A percentile compares a stretch with the other conserved stretches of the same genome.
Conservation (phyloP, 805 yeast genomes). For the Candida caryicola region DNA sequence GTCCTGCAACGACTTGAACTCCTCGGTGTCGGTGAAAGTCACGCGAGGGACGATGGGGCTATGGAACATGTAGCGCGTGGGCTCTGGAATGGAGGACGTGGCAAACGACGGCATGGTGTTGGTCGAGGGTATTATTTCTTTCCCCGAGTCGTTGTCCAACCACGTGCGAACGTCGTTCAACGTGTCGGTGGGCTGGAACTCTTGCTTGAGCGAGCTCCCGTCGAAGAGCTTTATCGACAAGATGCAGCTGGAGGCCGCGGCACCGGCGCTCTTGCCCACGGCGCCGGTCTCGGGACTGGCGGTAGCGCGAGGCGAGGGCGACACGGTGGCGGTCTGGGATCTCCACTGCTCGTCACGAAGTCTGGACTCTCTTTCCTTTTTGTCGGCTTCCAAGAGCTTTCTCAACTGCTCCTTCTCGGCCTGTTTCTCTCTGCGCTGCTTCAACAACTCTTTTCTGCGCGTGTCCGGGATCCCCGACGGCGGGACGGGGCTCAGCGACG, state of each 20-base stretch:
- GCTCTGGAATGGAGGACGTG: conserved; percentile 54
- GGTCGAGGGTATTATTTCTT: conserved; percentile 24
- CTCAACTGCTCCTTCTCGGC: conserved; percentile 57
- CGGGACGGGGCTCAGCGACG: neutral
- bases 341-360: conserved; percentile 7
- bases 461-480: neutral
- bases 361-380: conserved; percentile 39
- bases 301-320: conserved; percentile 18
- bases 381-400: conserved; percentile 51
- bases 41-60: conserved; percentile 47
- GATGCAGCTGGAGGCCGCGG: conserved; percentile 27
- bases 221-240: conserved; percentile 65
- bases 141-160: conserved; percentile 48
- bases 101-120: conserved; percentile 54
- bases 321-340: conserved; percentile 12
- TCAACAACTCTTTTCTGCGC: neutral
- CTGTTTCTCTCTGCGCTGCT: conserved; percentile 32
- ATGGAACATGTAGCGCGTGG: conserved; percentile 42
- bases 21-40: conserved; percentile 52
- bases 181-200: conserved; percentile 45
- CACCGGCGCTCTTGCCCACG: conserved; percentile 1
- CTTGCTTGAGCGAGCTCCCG: conserved; percentile 55
- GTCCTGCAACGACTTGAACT: conserved; percentile 43
- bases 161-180: conserved; percentile 59
- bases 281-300: too few relatives aligned